Percentiles rank a stretch among this genome's conserved stretches.
phyloP scores from a whole-genome alignment of 768 basidiomycete genomes.

The Phanerochaete sordida region DNA sequence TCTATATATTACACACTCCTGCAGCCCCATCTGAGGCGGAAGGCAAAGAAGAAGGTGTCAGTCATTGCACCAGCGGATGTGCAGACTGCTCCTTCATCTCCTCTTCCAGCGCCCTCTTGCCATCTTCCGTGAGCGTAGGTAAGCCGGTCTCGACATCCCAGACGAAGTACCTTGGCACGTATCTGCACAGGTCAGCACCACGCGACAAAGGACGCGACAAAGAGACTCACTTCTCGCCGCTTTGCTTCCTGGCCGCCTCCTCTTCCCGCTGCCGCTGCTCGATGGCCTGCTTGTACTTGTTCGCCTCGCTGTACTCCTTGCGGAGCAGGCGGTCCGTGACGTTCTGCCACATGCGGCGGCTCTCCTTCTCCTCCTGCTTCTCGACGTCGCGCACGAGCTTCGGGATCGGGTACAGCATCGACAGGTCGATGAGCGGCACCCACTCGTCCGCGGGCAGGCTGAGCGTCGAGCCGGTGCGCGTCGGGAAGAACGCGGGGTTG shows the following conservation, averaged over 20 bases:
- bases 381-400: slow-evolving; percentile 83
- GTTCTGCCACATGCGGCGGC: slow-evolving; percentile 81
- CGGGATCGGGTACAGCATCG: slow-evolving; percentile 65
- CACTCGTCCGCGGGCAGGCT: slow-evolving; percentile 28
- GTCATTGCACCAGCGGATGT: slow-evolving; percentile 13
- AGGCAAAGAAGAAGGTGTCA: neutral
- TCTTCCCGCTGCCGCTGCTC: slow-evolving; percentile 93
- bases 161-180: slow-evolving; percentile 75
- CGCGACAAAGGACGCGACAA: neutral
- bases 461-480: slow-evolving; percentile 37
- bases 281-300: slow-evolving; percentile 84
- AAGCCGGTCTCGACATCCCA: slow-evolving; percentile 62
- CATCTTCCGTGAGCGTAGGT: slow-evolving; percentile 65
- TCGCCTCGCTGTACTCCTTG: slow-evolving; percentile 92
- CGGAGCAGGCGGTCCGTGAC: slow-evolving; percentile 71
- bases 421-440: slow-evolving; percentile 71
- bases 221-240: slow-evolving; percentile 66
- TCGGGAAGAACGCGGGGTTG: slow-evolving; percentile 17
- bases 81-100: slow-evolving; percentile 43
- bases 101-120: slow-evolving; percentile 68
- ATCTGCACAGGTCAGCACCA: slow-evolving; percentile 37
- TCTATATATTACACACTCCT: neutral
- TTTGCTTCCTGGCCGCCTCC: slow-evolving; percentile 82
- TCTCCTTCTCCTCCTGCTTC: slow-evolving; percentile 77
- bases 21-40: neutral